Base-by-base conservation (phyloP, 768 basidiomycete genomes). In the Mrakia blollopis region DNA sequence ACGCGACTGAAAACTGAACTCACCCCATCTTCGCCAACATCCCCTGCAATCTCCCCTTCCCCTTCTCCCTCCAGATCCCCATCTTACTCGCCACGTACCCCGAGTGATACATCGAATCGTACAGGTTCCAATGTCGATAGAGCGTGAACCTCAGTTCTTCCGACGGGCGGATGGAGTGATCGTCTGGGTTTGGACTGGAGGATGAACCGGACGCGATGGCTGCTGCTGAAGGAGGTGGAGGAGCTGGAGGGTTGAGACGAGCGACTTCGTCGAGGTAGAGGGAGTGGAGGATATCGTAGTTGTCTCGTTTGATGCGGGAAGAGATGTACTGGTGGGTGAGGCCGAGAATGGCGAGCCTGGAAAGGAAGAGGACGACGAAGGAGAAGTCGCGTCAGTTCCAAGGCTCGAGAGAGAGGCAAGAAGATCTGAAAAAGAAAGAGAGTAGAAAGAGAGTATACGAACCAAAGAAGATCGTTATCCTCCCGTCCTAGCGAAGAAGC, bases 1-100 rank as follows among this genome's bases (percentile, higher is more conserved):
- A 70, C 52, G n/a, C 47, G 47, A 18, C 47, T n/a, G n/a, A n/a
- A n/a, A n/a, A 21, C 7, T 4, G 28, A 35, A 84, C 87, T 79
- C 82, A 98, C 94, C 97, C 97, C 93, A 99, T 99, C 86, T 98
- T 98, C 23, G 97, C 97, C 32, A 99, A 85, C 70, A 99, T 85
- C 11, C 96, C 97, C 0, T 91, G 92, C 74, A 99, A 85, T 79
- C 90, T 88, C 83, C 94, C 95, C 78, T 92, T 87, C 30, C 97
- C 97, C 74, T 89, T 88, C 83, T 98, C 96, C 81, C 92, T 94
- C 97, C 97, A 98, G 74, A 96, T 92, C 4, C 94, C 94, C 77
- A 99, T 87, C 83, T 93, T 94, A 71, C 92, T 91, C 10, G 94
- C 95, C 25, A 99, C 91, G 81, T 98, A 99, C 76, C 92, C 92